Conservation (phyloP, 208 protist species). For the Acanthamoeba royreba region DNA sequence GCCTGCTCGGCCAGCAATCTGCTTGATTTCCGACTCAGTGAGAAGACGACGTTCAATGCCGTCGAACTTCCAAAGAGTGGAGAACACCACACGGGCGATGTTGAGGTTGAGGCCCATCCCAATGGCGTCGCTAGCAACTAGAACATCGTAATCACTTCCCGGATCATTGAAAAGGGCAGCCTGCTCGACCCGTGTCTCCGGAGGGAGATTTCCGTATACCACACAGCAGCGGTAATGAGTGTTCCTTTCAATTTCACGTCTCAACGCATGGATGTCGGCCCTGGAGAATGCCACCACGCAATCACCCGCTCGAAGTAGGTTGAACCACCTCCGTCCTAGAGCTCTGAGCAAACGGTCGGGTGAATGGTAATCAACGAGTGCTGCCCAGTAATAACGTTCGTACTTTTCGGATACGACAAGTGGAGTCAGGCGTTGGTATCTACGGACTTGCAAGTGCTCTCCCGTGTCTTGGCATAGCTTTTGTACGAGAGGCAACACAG, state of each 20-base stretch:
- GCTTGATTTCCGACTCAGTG: conserved; percentile 40
- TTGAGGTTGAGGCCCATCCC: conserved; percentile 73
- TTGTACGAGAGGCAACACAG: not conserved
- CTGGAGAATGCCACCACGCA: conserved; percentile 59
- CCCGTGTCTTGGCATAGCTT: not conserved
- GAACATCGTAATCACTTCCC: not conserved
- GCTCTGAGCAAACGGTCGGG: not conserved
- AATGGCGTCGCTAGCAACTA: conserved; percentile 62
- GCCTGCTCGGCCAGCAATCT: conserved; percentile 59
- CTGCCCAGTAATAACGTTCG: not conserved
- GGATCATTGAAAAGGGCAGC: conserved; percentile 54
- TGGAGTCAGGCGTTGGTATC: not conserved
- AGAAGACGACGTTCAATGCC: not conserved
- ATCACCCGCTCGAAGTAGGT: conserved; percentile 45
- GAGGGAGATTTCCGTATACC: conserved; percentile 63
- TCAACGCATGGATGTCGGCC: conserved; percentile 21
- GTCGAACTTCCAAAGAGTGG: conserved; percentile 51
- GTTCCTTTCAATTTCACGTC: conserved; percentile 15
- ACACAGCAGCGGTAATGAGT: conserved; percentile 1
- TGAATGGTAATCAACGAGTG: not conserved
- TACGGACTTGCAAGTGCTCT: not conserved
- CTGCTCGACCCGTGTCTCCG: conserved; percentile 18
- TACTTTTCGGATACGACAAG: not conserved
- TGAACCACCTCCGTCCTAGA: not conserved
- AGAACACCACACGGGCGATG: conserved; percentile 61